Conservation (phyloP, 2,329 filamentous ascomycete genomes). For the Fusarium subtropicale region DNA sequence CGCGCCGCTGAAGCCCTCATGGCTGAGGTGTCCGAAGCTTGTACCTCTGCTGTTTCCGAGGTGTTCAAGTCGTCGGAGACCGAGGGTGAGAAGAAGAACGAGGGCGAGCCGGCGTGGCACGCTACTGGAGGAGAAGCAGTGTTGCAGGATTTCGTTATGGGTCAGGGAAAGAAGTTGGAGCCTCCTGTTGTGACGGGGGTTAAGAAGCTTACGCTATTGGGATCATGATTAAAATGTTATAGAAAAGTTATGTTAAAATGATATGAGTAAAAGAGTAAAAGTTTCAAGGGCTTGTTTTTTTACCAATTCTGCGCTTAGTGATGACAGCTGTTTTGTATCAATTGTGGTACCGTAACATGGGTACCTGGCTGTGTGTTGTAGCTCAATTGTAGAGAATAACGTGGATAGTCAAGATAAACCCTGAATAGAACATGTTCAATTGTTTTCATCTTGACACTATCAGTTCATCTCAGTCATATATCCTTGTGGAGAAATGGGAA, state of each 20-base stretch:
- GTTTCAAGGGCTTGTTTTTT: neutral
- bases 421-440: neutral
- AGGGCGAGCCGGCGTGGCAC: constrained; percentile 45
- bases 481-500: neutral
- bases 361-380: neutral
- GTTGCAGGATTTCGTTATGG: constrained; percentile 62
- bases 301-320: neutral
- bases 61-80: constrained; percentile 65
- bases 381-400: neutral
- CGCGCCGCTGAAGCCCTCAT: constrained; percentile 79
- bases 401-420: neutral
- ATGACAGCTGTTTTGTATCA: neutral
- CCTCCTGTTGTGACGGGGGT: constrained; percentile 63
- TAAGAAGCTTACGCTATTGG: constrained; percentile 63
- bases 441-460: neutral
- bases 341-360: neutral
- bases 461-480: neutral
- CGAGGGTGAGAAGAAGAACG: constrained; percentile 37
- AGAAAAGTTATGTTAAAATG: constrained; percentile 19
- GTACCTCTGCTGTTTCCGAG: constrained; percentile 73
- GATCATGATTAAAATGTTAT: constrained; percentile 48
- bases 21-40: constrained; percentile 78
- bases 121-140: constrained; percentile 65
- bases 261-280: constrained; percentile 20
- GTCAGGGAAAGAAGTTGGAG: constrained; percentile 58